phyloP scores from a whole-genome alignment of 768 basidiomycete genomes.

The Podaxis rugospora region DNA sequence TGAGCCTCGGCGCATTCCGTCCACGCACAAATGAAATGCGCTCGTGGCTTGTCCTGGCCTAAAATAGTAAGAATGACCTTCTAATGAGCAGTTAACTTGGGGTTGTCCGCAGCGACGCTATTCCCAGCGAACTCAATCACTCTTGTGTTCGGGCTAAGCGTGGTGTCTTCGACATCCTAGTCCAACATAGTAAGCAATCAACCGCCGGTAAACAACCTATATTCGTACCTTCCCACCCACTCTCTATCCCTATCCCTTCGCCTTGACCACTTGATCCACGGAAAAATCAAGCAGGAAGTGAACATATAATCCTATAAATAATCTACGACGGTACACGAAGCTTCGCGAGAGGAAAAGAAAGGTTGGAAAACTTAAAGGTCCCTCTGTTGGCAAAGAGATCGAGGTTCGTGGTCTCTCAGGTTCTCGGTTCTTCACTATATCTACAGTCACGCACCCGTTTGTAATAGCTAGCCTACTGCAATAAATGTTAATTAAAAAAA shows the following conservation, averaged over 20 bases:
- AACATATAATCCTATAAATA: not conserved
- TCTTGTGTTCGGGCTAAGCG: too few relatives aligned
- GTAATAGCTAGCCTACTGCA: too few relatives aligned
- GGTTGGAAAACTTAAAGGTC: not conserved
- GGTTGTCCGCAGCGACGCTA: not conserved
- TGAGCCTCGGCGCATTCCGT: too few relatives aligned
- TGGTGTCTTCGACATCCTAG: too few relatives aligned
- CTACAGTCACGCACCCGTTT: not conserved
- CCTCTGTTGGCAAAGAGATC: not conserved
- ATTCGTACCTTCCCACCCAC: too few relatives aligned
- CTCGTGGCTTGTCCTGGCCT: too few relatives aligned
- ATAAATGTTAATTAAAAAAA: too few relatives aligned
- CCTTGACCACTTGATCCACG: not conserved
- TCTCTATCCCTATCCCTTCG: too few relatives aligned
- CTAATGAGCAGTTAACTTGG: not conserved
- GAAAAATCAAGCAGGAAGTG: not conserved
- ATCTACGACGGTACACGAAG: not conserved
- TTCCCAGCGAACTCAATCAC: not conserved
- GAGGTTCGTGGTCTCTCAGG: not conserved
- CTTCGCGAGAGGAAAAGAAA: not conserved
- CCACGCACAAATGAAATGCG: too few relatives aligned
- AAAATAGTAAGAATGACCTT: too few relatives aligned
- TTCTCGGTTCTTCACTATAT: not conserved
- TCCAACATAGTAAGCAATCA: too few relatives aligned
- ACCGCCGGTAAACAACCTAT: too few relatives aligned